A percentile compares a stretch with the other conserved stretches of the same genome.
phyloP scores from a whole-genome alignment of 2,329 filamentous ascomycete genomes.

The Alternaria ethzedia region DNA sequence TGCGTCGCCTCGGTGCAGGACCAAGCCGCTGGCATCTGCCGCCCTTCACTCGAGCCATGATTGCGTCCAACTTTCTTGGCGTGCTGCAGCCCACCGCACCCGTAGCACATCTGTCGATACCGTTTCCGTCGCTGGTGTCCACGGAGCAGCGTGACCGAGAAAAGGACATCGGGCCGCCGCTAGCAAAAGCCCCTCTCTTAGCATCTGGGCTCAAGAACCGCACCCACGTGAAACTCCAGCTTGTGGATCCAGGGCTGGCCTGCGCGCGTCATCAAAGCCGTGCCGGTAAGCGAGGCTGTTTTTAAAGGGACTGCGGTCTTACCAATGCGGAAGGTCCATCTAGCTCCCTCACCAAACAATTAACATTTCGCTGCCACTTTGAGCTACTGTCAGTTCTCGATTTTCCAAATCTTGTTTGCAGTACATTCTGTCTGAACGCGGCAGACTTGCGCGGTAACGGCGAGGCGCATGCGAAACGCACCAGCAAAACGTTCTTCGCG shows the following conservation, averaged over 20 bases:
- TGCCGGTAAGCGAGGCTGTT: conserved; percentile 35
- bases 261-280: conserved; percentile 43
- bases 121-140: conserved; percentile 25
- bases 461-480: conserved; percentile 25
- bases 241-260: conserved; percentile 34
- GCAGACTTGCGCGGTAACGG: conserved; percentile 11
- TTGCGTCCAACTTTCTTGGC: conserved; percentile 18
- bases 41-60: conserved; percentile 18
- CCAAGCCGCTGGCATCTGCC: conserved; percentile 39
- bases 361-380: background rate
- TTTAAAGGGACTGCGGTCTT: conserved; percentile 3
- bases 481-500: conserved; percentile 13
- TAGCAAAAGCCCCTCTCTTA: conserved; percentile 32
- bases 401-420: background rate
- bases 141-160: conserved; percentile 27
- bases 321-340: conserved; percentile 12
- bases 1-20: conserved; percentile 33
- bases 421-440: background rate
- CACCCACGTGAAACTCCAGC: conserved; percentile 45
- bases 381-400: background rate
- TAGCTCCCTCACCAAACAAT: background rate
- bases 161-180: conserved; percentile 33
- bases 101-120: conserved; percentile 28
- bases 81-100: conserved; percentile 21
- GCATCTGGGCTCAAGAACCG: conserved; percentile 31